Evolutionary conservation across 371 early-diverging fungal species (phyloP), one percentile per base, ranked within the genome.

Genomic region (Dinochytrium kinnereticum): DNA sequence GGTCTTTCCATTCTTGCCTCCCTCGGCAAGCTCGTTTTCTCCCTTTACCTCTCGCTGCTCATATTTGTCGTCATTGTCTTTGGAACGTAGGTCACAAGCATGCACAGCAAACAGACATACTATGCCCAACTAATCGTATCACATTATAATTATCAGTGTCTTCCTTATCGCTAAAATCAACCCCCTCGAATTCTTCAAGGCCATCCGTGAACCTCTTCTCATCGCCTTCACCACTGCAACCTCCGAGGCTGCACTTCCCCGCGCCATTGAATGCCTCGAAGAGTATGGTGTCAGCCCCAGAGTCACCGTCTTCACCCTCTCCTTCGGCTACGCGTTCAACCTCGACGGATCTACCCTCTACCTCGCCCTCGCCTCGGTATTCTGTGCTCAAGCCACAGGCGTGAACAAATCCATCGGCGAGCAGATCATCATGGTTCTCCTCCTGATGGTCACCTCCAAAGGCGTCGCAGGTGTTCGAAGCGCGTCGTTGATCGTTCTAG

Each of bases 161-260:
- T 80, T 89, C 80, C 72, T 91, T 7, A 40, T 92, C 10, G 69
- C 81, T 68, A 82, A 86, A 13, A 75, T 93, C 28, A 89, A 91
- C 1, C 71, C 91, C 28, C 40, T 81, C 34, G 86, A 85, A 2
- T 92, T 91, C 79, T 68, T 82, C 69, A 76, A 77, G 24, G 83
- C 88, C 17, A 84, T 91, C 34, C 80, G 79, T 19, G 85, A 89
- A 66, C 93, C 94, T 30, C 87, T 90, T 80, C 64, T 92, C 50
- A 88, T 94, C 76, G 93, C 93, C n/a, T 94, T 92, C 76, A 89
- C 92, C 69, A 92, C 93, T n/a, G 92, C 94, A 21, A 91, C 92
- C 13, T 91, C 92, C 64, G 94, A 94, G 78, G 90, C 93, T 26
- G 93, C 92, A 3, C 81, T 94, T 15, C 92, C 92, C 19, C 83